Percentiles rank a stretch among this genome's conserved stretches.
phyloP scores from a whole-genome alignment of 2,329 filamentous ascomycete genomes.

The Rutstroemia sp. region DNA sequence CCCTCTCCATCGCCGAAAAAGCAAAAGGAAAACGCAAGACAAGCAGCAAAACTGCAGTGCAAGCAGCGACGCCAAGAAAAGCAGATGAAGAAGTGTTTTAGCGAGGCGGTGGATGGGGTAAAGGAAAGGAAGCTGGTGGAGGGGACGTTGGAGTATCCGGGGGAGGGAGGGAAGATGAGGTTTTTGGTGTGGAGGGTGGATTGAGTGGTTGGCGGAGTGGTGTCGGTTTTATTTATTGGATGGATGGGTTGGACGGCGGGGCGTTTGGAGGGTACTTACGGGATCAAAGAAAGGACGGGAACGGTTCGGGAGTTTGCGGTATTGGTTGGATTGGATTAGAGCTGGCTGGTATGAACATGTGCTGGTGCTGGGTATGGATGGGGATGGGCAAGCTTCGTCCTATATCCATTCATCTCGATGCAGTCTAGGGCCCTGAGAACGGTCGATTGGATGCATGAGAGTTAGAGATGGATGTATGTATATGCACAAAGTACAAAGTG shows the following conservation, averaged over 20 bases:
- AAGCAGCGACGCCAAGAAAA: too few relatives aligned
- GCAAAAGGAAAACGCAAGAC: not conserved
- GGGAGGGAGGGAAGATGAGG: conserved; percentile 14
- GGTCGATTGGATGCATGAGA: too few relatives aligned
- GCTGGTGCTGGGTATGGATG: not conserved
- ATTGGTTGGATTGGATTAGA: too few relatives aligned
- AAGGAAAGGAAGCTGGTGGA: conserved; percentile 16
- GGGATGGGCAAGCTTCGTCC: not conserved
- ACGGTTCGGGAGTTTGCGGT: too few relatives aligned
- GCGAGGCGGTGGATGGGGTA: conserved; percentile 16
- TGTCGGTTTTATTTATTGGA: too few relatives aligned
- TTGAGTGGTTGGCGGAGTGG: conserved; percentile 8
- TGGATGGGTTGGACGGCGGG: too few relatives aligned
- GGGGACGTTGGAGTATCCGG: conserved; percentile 14
- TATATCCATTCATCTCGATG: not conserved
- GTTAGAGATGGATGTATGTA: too few relatives aligned
- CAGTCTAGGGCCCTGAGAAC: not conserved
- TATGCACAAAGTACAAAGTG: too few relatives aligned
- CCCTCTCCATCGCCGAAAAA: not conserved
- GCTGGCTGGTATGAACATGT: too few relatives aligned
- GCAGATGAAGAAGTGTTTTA: conserved; percentile 6
- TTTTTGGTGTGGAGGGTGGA: conserved; percentile 24
- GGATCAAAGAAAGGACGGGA: too few relatives aligned
- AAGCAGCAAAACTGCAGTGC: not conserved
- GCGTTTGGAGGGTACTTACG: too few relatives aligned